Conservation (phyloP, 2,329 filamentous ascomycete species). For the Plenodomus lindquistii region DNA sequence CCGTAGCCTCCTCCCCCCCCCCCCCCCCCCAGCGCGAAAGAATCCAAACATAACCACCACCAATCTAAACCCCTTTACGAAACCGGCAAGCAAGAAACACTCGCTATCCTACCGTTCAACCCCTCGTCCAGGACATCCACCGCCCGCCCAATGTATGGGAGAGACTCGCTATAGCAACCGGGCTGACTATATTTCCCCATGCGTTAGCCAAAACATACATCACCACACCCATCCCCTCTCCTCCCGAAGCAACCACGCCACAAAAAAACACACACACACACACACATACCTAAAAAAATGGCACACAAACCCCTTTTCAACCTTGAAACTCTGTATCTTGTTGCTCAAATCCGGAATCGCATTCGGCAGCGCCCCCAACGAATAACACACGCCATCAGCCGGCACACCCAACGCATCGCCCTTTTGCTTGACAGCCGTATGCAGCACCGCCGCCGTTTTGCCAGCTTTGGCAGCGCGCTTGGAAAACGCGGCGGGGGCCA, state of each 20-base stretch:
- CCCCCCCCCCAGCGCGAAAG: no score
- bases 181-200: no score
- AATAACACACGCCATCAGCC: background rate
- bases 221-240: no score
- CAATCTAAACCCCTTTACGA: no score
- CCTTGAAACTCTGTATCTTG: slow-evolving; percentile 1
- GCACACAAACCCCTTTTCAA: slow-evolving; percentile 4
- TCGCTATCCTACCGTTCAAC: background rate
- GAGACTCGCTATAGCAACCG: background rate
- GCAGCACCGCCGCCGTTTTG: background rate
- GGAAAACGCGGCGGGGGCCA: background rate
- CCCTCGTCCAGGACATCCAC: background rate
- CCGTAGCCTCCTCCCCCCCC: no score
- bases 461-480: background rate
- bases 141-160: background rate
- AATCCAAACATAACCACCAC: no score
- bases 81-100: background rate
- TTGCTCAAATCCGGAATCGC: no score
- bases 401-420: background rate
- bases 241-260: no score
- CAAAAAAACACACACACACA: background rate
- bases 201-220: no score
- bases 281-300: slow-evolving; percentile 2
- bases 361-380: no score
- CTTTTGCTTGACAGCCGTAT: background rate